A percentile compares a stretch with the other conserved stretches of the same genome.
These are phyloP conservation scores for Penicillium brevicompactum DNA, from an alignment of 2,329 filamentous ascomycete genomes.

Conservation along the genomic window DNA sequence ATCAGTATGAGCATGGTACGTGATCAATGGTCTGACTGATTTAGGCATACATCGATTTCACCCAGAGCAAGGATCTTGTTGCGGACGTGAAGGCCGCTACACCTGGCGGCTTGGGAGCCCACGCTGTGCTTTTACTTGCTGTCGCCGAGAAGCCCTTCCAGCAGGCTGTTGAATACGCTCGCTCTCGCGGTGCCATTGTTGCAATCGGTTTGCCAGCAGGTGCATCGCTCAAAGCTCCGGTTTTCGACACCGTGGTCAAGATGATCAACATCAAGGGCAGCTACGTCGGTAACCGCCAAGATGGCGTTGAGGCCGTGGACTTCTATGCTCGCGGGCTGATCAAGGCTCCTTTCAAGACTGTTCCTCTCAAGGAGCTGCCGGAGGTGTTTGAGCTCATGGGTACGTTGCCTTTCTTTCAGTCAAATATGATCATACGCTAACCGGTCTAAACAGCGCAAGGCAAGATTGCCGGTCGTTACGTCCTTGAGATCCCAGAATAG, in stretches of 20 bases:
- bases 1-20: not conserved
- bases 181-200: slow-evolving; percentile 77
- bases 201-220: slow-evolving; percentile 86
- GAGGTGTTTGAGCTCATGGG: slow-evolving; percentile 77
- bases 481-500: slow-evolving; percentile 47
- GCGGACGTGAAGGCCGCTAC: slow-evolving; percentile 82
- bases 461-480: slow-evolving; percentile 47
- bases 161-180: slow-evolving; percentile 86
- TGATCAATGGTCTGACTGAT: not conserved
- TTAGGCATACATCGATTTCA: slow-evolving; percentile 76
- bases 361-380: slow-evolving; percentile 77
- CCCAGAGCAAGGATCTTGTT: slow-evolving; percentile 73
- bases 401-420: slow-evolving; percentile 21
- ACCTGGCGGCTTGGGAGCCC: slow-evolving; percentile 77
- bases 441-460: slow-evolving; percentile 33
- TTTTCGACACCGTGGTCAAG: slow-evolving; percentile 84
- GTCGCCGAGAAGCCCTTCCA: slow-evolving; percentile 92
- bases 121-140: slow-evolving; percentile 84
- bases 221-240: slow-evolving; percentile 77
- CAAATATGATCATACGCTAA: slow-evolving; percentile 17
- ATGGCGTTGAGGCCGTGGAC: slow-evolving; percentile 85
- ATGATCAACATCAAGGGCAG: slow-evolving; percentile 93
- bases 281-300: slow-evolving; percentile 90
- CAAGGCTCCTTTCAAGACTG: slow-evolving; percentile 82
- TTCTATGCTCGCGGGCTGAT: slow-evolving; percentile 85